Base-by-base conservation (phyloP, 805 yeast genomes). In the Limtongozyma cylindracea region DNA sequence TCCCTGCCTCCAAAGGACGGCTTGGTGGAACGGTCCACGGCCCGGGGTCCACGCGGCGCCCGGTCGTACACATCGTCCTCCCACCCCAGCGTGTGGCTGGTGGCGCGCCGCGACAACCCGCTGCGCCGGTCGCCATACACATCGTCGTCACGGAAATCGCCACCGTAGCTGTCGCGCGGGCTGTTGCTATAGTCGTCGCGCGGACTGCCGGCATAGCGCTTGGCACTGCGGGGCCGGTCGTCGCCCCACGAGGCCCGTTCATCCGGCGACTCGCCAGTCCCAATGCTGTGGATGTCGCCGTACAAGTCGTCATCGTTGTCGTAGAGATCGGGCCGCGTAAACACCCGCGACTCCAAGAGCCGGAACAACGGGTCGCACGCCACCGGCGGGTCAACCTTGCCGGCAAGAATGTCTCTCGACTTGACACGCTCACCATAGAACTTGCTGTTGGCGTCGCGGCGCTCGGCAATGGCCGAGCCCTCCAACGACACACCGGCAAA, bases 401-500 rank as follows among this genome's bases (percentile, higher is more conserved):
- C 98, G 5, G 70, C 49, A 23, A 84, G 55, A 36, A 84, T 74
- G 39, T 57, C 56, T 43, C 76, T 64, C n/a, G 95, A 91, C 27
- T 88, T 80, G 42, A 92, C 73, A 31, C 60, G 65, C 33, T 56
- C 59, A 18, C 98, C 96, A 40, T 84, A 84, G 39, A 84, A 84
- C 47, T 84, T 84, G 38, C 93, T 59, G 46, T 84, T 84, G 13
- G 96, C 93, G 36, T 88, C 96, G 47, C 96, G 64, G 52, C 98
- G 72, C 47, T 88, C 98, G n/a, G 88, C 57, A 26, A 88, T 64
- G 10, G 84, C 92, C 1, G 95, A 80, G 15, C 98, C 98, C 49
- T 84, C 98, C 23, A 84, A 59, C 2, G 96, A 84, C 11, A 84
- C 91, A 38, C 98, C 98, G 0, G 98, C 98, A 48, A 77, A 84